Conservation (phyloP, 2,329 filamentous ascomycete genomes). For the Lojkania enalia region DNA sequence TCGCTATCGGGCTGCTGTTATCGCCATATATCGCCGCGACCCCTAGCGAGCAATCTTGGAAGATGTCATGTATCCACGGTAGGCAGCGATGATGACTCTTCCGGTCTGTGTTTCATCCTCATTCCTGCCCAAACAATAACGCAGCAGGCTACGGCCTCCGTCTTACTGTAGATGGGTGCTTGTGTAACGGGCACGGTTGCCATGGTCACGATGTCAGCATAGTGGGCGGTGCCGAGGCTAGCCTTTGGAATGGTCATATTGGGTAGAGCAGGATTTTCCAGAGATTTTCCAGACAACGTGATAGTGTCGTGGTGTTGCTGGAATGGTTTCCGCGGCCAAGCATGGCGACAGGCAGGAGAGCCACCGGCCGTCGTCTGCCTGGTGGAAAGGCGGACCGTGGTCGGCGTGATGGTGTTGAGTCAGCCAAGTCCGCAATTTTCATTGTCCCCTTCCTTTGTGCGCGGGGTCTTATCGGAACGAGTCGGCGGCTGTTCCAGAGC, state of each 20-base stretch:
- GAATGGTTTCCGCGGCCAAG: conserved; percentile 5
- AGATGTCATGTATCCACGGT: background rate
- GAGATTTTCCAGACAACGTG: background rate
- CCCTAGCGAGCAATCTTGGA: conserved; percentile 1
- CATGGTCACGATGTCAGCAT: conserved; percentile 35
- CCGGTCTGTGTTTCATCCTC: conserved; percentile 1
- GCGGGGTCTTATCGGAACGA: conserved; percentile 15
- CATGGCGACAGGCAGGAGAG: background rate
- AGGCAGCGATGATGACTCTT: conserved; percentile 12
- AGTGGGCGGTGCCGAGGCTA: conserved; percentile 20
- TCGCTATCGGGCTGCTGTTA: background rate
- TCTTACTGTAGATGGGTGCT: too few species aligned
- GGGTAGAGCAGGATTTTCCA: conserved; percentile 16
- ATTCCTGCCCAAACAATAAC: too few species aligned
- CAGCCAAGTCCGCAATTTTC: conserved; percentile 22
- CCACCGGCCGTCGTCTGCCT: background rate
- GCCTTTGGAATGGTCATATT: conserved; percentile 23
- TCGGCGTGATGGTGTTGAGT: conserved; percentile 25
- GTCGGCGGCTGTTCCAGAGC: conserved; percentile 8
- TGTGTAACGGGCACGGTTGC: conserved; percentile 22
- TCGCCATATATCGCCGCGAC: background rate
- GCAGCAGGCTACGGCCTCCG: conserved; percentile 14
- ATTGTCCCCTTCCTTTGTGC: background rate
- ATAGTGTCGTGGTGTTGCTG: conserved; percentile 10
- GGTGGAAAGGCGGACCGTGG: conserved; percentile 1